A percentile compares a stretch with the other conserved stretches of the same genome.
phyloP scores from a whole-genome alignment of 495 filamentous ascomycete species.

The Aspergillus heteromorphus region DNA sequence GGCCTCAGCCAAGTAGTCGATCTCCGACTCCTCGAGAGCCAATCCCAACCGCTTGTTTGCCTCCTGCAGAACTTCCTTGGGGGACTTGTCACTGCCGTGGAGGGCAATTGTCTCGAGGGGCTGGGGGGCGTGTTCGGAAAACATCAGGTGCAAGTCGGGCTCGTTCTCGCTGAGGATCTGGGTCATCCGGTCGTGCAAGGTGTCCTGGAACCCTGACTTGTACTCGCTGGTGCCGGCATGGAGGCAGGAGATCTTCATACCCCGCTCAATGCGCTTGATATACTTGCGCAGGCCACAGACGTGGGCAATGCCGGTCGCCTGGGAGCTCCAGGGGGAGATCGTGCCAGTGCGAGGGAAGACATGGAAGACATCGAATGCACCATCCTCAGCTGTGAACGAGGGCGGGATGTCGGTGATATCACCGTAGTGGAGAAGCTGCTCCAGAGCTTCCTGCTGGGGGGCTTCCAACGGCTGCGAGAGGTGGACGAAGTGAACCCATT shows the following conservation, averaged over 20 bases:
- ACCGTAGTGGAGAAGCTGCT: slow-evolving; percentile 60
- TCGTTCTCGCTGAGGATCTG: slow-evolving; percentile 59
- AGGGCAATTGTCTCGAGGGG: slow-evolving; percentile 71
- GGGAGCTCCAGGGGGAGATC: slow-evolving; percentile 95
- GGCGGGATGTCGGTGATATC: slow-evolving; percentile 46
- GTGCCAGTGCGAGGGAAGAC: slow-evolving; percentile 74
- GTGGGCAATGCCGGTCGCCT: slow-evolving; percentile 87
- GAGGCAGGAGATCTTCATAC: slow-evolving; percentile 62
- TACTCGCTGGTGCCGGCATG: slow-evolving; percentile 27
- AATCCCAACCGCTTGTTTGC: slow-evolving; percentile 81
- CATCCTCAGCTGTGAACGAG: slow-evolving; percentile 38
- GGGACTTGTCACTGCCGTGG: slow-evolving; percentile 51
- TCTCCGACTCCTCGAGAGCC: slow-evolving; percentile 80
- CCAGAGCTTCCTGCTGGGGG: slow-evolving; percentile 42
- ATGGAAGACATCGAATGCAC: slow-evolving; percentile 52
- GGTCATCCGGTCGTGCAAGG: slow-evolving; percentile 91
- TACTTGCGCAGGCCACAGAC: slow-evolving; percentile 75
- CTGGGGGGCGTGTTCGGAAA: slow-evolving; percentile 65
- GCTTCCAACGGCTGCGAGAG: slow-evolving; percentile 35
- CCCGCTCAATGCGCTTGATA: slow-evolving; percentile 83
- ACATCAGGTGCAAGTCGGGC: slow-evolving; percentile 69
- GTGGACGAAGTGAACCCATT: slow-evolving; percentile 63
- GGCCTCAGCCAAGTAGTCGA: slow-evolving; percentile 85
- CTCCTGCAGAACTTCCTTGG: slow-evolving; percentile 65
- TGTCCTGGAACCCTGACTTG: slow-evolving; percentile 58